Evolutionary conservation across 2,329 filamentous ascomycete species (phyloP).

Genomic region (Alternaria infectoria): DNA sequence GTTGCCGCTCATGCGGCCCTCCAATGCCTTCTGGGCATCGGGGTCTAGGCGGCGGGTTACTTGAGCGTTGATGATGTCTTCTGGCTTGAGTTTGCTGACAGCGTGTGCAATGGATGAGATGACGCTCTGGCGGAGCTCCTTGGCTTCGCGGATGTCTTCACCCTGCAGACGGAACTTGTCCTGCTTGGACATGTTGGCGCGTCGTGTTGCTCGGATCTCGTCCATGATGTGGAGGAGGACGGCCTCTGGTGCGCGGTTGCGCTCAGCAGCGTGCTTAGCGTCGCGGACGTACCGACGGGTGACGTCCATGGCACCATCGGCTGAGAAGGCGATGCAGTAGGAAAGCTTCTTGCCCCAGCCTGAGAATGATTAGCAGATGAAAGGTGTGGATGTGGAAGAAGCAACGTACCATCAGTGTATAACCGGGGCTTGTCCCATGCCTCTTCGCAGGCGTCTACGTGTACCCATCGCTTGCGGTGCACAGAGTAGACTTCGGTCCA

Average conservation of each 20-base stretch:
- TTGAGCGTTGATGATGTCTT: conserved; percentile 43
- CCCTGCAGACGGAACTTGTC: conserved; percentile 82
- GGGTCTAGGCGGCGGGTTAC: conserved; percentile 46
- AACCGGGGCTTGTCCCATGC: conserved; percentile 93
- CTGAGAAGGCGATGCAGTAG: conserved; percentile 96
- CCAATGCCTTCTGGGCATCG: conserved; percentile 56
- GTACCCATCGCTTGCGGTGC: conserved; percentile 92
- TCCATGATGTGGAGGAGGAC: conserved; percentile 90
- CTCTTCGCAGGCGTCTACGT: conserved; percentile 93
- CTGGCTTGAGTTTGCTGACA: conserved; percentile 71
- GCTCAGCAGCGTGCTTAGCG: conserved; percentile 72
- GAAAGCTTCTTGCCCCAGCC: conserved; percentile 96
- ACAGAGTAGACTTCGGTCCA: conserved; percentile 98
- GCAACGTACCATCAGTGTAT: conserved; percentile 76
- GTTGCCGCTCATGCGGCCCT: conserved; percentile 51
- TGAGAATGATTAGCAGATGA: conserved; percentile 36
- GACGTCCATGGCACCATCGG: conserved; percentile 76
- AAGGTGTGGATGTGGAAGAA: not conserved
- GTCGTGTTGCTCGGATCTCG: conserved; percentile 85
- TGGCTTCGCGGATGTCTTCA: conserved; percentile 77
- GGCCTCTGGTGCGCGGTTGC: conserved; percentile 83
- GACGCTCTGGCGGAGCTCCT: conserved; percentile 75
- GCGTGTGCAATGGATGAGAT: conserved; percentile 75
- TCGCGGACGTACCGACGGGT: conserved; percentile 75
- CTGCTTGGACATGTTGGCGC: conserved; percentile 83